These are phyloP conservation scores for Apostasia ramifera DNA, from an alignment of 106 monocot species.

Conservation along the genomic window DNA sequence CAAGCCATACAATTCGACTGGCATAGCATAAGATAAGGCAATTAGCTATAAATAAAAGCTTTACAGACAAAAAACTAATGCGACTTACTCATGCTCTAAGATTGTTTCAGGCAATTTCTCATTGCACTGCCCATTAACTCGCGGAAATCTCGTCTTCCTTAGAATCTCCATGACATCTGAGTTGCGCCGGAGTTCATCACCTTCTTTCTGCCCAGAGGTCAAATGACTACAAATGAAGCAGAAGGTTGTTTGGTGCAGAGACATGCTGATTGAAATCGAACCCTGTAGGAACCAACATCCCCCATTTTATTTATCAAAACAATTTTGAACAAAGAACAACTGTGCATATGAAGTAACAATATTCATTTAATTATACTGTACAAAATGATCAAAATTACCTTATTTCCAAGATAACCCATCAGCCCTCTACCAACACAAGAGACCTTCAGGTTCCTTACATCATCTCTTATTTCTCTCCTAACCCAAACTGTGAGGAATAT, in stretches of 20 bases:
- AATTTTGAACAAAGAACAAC: not conserved
- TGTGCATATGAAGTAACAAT: not conserved
- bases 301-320: not conserved
- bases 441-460: slow-evolving; percentile 66
- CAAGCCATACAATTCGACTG: slow-evolving; percentile 78
- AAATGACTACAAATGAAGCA: slow-evolving; percentile 77
- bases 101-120: slow-evolving; percentile 64
- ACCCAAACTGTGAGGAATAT: slow-evolving; percentile 76
- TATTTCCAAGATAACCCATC: slow-evolving; percentile 85
- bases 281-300: slow-evolving; percentile 31
- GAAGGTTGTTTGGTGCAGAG: slow-evolving; percentile 73
- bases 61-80: not conserved
- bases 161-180: slow-evolving; percentile 80
- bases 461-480: slow-evolving; percentile 54
- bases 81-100: slow-evolving; percentile 65
- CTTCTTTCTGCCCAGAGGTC: slow-evolving; percentile 78
- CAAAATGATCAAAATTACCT: slow-evolving; percentile 24
- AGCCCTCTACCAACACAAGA: slow-evolving; percentile 73
- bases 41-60: not conserved
- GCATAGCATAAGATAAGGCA: slow-evolving; percentile 1
- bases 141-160: slow-evolving; percentile 67
- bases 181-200: slow-evolving; percentile 73
- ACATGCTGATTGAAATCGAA: slow-evolving; percentile 78
- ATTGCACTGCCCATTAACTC: slow-evolving; percentile 29
- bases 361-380: not conserved